Evolutionary conservation across 1,284 basidiomycete genomes (phyloP).

Genomic region (Moniliella sp.): DNA sequence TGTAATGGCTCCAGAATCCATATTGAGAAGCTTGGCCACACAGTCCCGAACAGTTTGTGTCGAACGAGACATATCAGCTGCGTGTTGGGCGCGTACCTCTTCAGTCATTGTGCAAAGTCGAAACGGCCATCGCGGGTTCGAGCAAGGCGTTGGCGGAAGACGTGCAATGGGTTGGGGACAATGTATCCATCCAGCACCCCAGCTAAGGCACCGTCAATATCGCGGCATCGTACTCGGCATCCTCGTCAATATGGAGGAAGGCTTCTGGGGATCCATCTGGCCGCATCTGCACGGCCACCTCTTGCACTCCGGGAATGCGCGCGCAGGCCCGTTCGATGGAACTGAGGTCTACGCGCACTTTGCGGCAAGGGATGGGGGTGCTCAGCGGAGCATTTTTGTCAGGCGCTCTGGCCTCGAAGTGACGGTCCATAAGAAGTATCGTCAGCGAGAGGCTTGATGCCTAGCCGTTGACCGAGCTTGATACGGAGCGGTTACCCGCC

Average conservation of each 20-base stretch:
- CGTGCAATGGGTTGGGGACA: conserved; percentile 30
- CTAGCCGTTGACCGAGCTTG: conserved; percentile 28
- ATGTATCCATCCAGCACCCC: conserved; percentile 30
- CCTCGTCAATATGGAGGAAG: conserved; percentile 30
- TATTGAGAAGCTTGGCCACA: conserved; percentile 28
- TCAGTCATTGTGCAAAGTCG: conserved; percentile 31
- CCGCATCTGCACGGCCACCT: conserved; percentile 26
- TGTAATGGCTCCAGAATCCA: conserved; percentile 28
- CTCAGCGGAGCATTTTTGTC: conserved; percentile 27
- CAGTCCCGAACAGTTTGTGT: conserved; percentile 26
- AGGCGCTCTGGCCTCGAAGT: conserved; percentile 29
- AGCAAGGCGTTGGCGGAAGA: conserved; percentile 28
- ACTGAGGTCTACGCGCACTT: conserved; percentile 24
- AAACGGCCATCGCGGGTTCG: conserved; percentile 20
- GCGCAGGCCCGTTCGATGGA: conserved; percentile 31
- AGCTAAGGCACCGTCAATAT: conserved; percentile 29
- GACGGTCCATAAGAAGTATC: conserved; percentile 26
- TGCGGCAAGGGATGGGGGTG: conserved; percentile 26
- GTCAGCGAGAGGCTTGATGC: conserved; percentile 26
- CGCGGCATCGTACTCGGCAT: conserved; percentile 30
- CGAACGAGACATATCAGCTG: conserved; percentile 24
- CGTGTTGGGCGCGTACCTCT: conserved; percentile 29
- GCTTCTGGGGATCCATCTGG: conserved; percentile 29
- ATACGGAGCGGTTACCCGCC: conserved; percentile 32
- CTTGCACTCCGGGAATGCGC: conserved; percentile 29